These are phyloP conservation scores for Peronosclerospora sorghi DNA, from an alignment of 352 stramenopile genomes.

Conservation along the genomic window DNA sequence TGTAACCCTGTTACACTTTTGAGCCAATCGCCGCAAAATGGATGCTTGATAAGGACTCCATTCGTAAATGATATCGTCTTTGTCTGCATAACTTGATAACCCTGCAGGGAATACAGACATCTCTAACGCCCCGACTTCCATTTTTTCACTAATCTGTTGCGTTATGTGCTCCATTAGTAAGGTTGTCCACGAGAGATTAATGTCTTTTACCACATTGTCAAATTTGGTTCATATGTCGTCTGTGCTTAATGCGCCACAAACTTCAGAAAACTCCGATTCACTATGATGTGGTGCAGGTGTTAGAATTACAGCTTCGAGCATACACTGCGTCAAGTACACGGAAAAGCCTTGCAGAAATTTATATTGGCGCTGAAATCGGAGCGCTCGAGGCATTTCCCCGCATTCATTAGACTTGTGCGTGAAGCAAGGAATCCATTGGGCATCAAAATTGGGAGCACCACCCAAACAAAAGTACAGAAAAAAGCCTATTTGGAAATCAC, in stretches of 20 bases:
- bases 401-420: constrained; percentile 22
- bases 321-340: constrained; percentile 37
- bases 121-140: constrained; percentile 8
- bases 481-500: constrained; percentile 33
- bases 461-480: constrained; percentile 54
- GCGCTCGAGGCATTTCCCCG: constrained; percentile 26
- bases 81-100: constrained; percentile 6
- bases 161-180: constrained; percentile 10
- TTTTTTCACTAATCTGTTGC: constrained; percentile 4
- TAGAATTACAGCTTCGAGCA: constrained; percentile 33
- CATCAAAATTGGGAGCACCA: constrained; percentile 35
- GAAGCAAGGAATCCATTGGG: constrained; percentile 34
- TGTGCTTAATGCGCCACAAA: constrained; percentile 5
- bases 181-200: constrained; percentile 25
- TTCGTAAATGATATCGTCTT: constrained; percentile 16
- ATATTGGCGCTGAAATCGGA: constrained; percentile 30
- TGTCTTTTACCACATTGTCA: constrained; percentile 16
- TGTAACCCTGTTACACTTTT: too few relatives aligned
- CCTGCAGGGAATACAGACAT: constrained; percentile 18
- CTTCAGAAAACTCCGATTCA: background rate
- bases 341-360: constrained; percentile 26
- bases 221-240: constrained; percentile 13
- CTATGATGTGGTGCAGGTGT: constrained; percentile 7
- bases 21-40: constrained; percentile 17
- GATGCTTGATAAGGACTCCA: constrained; percentile 24